These are phyloP conservation scores for Xylariaceae sp. DNA, from an alignment of 2,329 filamentous ascomycete species.

Conservation along the genomic window DNA sequence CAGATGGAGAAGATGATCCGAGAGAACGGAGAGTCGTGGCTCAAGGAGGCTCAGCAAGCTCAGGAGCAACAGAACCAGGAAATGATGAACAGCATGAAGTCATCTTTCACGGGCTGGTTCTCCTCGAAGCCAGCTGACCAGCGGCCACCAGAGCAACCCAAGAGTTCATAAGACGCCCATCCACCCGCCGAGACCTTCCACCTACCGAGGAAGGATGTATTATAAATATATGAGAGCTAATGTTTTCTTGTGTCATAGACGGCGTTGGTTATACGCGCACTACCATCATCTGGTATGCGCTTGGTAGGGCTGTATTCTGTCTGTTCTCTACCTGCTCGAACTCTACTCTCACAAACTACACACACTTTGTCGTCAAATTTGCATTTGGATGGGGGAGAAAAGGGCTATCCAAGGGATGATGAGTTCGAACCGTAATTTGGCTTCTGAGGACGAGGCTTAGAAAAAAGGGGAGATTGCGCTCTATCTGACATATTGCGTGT, in stretches of 20 bases:
- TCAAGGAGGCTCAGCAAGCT: conserved; percentile 85
- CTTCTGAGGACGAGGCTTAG: too few relatives aligned
- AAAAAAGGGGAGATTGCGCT: too few relatives aligned
- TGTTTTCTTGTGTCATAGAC: conserved; percentile 9
- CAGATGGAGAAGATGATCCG: conserved; percentile 84
- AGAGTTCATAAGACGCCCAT: conserved; percentile 16
- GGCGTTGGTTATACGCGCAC: conserved; percentile 5
- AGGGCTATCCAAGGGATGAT: conserved; percentile 4
- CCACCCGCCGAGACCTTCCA: not conserved
- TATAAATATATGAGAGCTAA: conserved; percentile 3
- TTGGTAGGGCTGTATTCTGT: too few relatives aligned
- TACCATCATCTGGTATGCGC: not conserved
- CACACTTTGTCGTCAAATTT: too few relatives aligned
- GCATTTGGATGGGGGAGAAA: conserved; percentile 12
- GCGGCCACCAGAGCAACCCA: conserved; percentile 10
- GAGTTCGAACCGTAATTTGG: conserved; percentile 13
- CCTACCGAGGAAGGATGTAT: conserved; percentile 5
- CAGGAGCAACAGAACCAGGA: conserved; percentile 89
- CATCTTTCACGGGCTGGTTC: conserved; percentile 62
- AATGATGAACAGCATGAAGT: conserved; percentile 89
- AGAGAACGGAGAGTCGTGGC: conserved; percentile 90
- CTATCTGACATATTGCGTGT: too few relatives aligned
- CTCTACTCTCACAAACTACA: too few relatives aligned
- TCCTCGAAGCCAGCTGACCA: conserved; percentile 14
- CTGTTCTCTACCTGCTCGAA: conserved; percentile 3